These are phyloP conservation scores for Fraxinus baroniana DNA, from an alignment of 305 asterid species.

Conservation along the genomic window DNA sequence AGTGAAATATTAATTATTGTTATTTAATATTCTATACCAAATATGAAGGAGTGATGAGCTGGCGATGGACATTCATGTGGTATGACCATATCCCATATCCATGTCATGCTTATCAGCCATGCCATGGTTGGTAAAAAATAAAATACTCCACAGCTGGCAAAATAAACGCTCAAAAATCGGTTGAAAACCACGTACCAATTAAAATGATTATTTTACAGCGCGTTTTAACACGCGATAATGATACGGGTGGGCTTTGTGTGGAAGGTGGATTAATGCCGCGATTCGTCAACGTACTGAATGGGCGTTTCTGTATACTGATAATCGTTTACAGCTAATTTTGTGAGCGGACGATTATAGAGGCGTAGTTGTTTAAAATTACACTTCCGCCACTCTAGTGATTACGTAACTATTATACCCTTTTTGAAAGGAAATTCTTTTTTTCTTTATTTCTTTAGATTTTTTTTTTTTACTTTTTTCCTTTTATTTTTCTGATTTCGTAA, in stretches of 20 bases:
- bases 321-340: constrained; percentile 38
- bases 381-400: constrained; percentile 38
- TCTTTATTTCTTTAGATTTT: background rate
- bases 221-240: background rate
- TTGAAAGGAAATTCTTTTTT: no score
- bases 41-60: constrained; percentile 31
- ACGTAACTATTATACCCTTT: background rate
- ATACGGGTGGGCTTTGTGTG: background rate
- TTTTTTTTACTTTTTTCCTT: background rate
- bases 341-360: constrained; percentile 17
- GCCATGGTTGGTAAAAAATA: constrained; percentile 19
- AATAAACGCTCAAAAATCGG: background rate
- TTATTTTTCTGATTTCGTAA: background rate
- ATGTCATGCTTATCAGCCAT: constrained; percentile 25
- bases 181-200: background rate
- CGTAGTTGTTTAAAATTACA: constrained; percentile 12
- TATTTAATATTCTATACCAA: background rate
- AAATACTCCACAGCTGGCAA: constrained; percentile 14
- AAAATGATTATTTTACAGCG: background rate
- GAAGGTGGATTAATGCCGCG: constrained; percentile 36
- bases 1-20: background rate
- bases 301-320: background rate
- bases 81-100: constrained; percentile 24
- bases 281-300: constrained; percentile 33
- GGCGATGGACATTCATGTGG: constrained; percentile 37